Evolutionary conservation across 805 yeast genomes (phyloP).

Genomic region (Middelhovenomyces tepae): DNA sequence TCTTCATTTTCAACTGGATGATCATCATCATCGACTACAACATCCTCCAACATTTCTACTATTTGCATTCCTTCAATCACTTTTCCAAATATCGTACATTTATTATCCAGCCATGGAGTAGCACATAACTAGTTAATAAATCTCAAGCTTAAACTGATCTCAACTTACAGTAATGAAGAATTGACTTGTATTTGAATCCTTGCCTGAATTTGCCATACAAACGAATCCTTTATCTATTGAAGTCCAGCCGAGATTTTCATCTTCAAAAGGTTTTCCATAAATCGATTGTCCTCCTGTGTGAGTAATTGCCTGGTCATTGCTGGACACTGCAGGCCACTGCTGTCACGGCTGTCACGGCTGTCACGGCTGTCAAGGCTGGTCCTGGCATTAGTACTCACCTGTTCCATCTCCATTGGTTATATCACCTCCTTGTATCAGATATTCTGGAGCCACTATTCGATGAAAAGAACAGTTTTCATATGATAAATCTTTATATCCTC

Average conservation of each 20-base stretch:
- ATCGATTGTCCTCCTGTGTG: constrained; percentile 13
- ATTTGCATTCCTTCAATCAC: constrained; percentile 15
- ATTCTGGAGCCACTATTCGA: constrained; percentile 82
- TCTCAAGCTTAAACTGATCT: neutral
- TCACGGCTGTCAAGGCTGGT: too few species aligned
- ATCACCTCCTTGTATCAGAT: constrained; percentile 93
- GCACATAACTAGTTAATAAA: constrained; percentile 8
- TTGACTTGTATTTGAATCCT: constrained; percentile 14
- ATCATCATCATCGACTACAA: constrained; percentile 14
- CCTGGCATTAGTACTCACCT: too few species aligned
- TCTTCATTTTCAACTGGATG: constrained; percentile 13
- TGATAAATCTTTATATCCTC: constrained; percentile 73
- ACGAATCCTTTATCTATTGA: constrained; percentile 13
- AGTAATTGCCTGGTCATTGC: too few species aligned
- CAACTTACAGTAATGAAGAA: constrained; percentile 16
- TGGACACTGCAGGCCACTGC: too few species aligned
- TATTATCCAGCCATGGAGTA: constrained; percentile 14
- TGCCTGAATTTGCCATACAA: constrained; percentile 18
- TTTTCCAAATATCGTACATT: constrained; percentile 13
- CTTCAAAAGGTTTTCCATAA: constrained; percentile 15
- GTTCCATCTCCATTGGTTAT: constrained; percentile 73
- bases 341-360: too few species aligned
- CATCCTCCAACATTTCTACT: constrained; percentile 7
- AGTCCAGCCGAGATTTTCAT: constrained; percentile 15
- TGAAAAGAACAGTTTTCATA: constrained; percentile 80